A percentile compares a stretch with the other conserved stretches of the same genome.
These are phyloP conservation scores for Lepiota subincarnata DNA, from an alignment of 768 basidiomycete genomes.

Conservation along the genomic window DNA sequence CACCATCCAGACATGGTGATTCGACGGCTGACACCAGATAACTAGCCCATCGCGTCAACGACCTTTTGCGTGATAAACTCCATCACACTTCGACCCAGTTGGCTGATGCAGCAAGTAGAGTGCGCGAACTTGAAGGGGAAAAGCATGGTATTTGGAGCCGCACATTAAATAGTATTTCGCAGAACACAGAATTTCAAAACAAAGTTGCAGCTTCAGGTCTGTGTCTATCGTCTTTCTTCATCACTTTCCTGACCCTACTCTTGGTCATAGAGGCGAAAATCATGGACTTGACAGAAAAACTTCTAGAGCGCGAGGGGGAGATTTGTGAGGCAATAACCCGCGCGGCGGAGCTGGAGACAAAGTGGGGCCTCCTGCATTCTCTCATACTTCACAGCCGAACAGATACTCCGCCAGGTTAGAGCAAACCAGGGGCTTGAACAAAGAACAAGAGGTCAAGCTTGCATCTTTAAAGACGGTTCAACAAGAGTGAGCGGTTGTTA, in stretches of 20 bases:
- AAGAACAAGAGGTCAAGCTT: constrained; percentile 14
- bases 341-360: constrained; percentile 19
- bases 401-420: constrained; percentile 10
- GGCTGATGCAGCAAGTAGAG: constrained; percentile 26
- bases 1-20: neutral
- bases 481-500: constrained; percentile 16
- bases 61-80: constrained; percentile 36
- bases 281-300: constrained; percentile 18
- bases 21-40: neutral
- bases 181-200: constrained; percentile 15
- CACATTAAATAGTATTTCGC: constrained; percentile 16
- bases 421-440: constrained; percentile 8
- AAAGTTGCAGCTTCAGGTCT: constrained; percentile 12
- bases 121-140: constrained; percentile 33
- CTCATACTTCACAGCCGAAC: neutral
- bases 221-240: neutral
- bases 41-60: constrained; percentile 14
- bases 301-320: constrained; percentile 27
- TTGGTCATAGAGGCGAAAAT: constrained; percentile 20
- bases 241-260: neutral
- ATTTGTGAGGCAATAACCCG: constrained; percentile 21
- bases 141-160: constrained; percentile 19
- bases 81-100: constrained; percentile 29
- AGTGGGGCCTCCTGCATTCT: constrained; percentile 13
- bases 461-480: constrained; percentile 15